Evolutionary conservation across 179 eudicot genomes (phyloP).

Genomic region (Sideroxylon spinosum): DNA sequence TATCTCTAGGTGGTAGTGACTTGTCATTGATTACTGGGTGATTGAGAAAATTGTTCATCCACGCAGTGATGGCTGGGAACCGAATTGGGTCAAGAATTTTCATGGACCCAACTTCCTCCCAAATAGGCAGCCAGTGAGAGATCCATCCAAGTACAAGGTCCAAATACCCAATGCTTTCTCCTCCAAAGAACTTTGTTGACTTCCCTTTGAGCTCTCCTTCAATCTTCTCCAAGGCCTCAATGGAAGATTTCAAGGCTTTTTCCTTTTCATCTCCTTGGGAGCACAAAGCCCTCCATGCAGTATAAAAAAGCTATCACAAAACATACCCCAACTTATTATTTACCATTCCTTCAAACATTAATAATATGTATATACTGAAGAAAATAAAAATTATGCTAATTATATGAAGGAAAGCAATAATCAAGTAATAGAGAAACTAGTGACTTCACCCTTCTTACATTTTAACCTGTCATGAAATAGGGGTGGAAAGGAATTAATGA

Average conservation of each 20-base stretch:
- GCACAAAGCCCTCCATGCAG: slow-evolving; percentile 7
- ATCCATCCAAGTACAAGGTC: slow-evolving; percentile 25
- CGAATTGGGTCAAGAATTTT: slow-evolving; percentile 2
- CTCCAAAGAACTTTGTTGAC: slow-evolving; percentile 20
- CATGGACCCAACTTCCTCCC: slow-evolving; percentile 20
- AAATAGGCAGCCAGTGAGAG: slow-evolving; percentile 16
- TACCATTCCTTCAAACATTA: no score
- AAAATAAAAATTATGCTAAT: no score
- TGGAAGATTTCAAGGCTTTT: slow-evolving; percentile 11
- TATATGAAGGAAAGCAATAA: no score
- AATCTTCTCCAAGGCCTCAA: slow-evolving; percentile 18
- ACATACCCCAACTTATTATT: neutral
- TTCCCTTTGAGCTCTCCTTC: slow-evolving; percentile 18
- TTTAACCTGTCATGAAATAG: no score
- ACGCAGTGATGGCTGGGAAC: slow-evolving; percentile 12
- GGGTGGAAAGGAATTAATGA: no score
- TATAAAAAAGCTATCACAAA: neutral
- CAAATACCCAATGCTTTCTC: slow-evolving; percentile 22
- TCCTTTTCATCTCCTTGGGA: slow-evolving; percentile 24
- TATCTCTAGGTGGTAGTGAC: slow-evolving; percentile 13
- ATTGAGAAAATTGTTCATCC: slow-evolving; percentile 11
- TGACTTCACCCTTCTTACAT: no score
- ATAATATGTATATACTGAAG: no score
- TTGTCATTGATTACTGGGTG: slow-evolving; percentile 14
- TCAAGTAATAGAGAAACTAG: no score